Conservation (phyloP, 2,329 filamentous ascomycete genomes). For the Macrophomina pseudophaseolina region DNA sequence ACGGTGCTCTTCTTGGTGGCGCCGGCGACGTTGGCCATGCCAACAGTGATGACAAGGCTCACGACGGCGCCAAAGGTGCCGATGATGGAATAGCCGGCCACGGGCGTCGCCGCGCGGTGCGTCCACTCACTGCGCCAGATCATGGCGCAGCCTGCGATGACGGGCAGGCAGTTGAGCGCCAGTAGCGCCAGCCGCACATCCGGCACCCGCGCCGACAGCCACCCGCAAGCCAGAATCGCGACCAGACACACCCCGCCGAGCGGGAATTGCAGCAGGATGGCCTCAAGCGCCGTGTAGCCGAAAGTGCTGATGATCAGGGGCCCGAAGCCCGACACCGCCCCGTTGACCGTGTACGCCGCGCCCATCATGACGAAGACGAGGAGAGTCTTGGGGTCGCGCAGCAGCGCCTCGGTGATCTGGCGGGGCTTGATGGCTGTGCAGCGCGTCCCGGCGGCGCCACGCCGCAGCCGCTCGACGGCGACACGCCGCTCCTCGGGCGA, state of each 20-base stretch:
- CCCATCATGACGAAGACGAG: slow-evolving; percentile 71
- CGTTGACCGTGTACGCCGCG: slow-evolving; percentile 72
- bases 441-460: slow-evolving; percentile 67
- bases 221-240: slow-evolving; percentile 70
- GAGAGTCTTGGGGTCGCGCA: slow-evolving; percentile 65
- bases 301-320: slow-evolving; percentile 75
- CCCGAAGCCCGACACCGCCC: slow-evolving; percentile 72
- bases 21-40: slow-evolving; percentile 74
- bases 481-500: slow-evolving; percentile 66
- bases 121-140: slow-evolving; percentile 74
- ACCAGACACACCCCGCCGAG: slow-evolving; percentile 72
- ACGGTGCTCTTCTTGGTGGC: slow-evolving; percentile 80
- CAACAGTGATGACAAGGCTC: slow-evolving; percentile 62
- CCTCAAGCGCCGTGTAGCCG: slow-evolving; percentile 66
- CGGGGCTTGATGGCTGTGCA: slow-evolving; percentile 64
- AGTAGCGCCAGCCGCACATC: slow-evolving; percentile 71
- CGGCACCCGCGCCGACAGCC: slow-evolving; percentile 62
- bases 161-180: slow-evolving; percentile 69
- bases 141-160: slow-evolving; percentile 74
- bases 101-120: slow-evolving; percentile 66
- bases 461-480: slow-evolving; percentile 66
- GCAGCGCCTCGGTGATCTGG: slow-evolving; percentile 63
- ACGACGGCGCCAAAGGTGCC: slow-evolving; percentile 76
- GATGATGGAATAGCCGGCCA: slow-evolving; percentile 73
- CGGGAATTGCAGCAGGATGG: slow-evolving; percentile 77